Evolutionary conservation across 768 basidiomycete species (phyloP).

Genomic region (Leccinellum albellum): DNA sequence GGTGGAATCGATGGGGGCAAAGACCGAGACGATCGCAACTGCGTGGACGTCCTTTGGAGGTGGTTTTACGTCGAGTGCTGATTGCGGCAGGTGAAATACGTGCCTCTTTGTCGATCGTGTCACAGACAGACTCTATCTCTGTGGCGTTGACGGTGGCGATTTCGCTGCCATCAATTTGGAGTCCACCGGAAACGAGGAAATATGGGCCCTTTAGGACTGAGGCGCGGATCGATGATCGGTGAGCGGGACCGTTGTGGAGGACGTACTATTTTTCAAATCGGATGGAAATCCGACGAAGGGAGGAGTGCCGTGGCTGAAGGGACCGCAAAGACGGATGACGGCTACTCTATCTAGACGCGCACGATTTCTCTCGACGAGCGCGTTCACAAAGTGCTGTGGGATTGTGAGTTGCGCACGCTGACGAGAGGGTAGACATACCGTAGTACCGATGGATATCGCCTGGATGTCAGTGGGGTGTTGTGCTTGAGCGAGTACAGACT

Average conservation of each 20-base stretch:
- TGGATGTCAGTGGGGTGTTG: constrained; percentile 37
- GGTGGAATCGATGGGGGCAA: constrained; percentile 44
- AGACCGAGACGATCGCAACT: constrained; percentile 47
- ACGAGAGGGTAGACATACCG: constrained; percentile 32
- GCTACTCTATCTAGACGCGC: constrained; percentile 55
- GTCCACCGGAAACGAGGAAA: constrained; percentile 36
- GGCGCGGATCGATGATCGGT: not conserved
- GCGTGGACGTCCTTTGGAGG: constrained; percentile 21
- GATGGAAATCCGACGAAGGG: constrained; percentile 52
- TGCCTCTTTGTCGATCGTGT: constrained; percentile 33
- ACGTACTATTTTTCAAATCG: constrained; percentile 29
- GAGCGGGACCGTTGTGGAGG: constrained; percentile 4
- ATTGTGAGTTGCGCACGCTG: not conserved
- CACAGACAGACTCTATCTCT: constrained; percentile 45
- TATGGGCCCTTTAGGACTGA: constrained; percentile 28
- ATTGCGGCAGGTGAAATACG: constrained; percentile 2
- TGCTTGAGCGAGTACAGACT: constrained; percentile 39
- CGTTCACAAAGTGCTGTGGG: constrained; percentile 51
- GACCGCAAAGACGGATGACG: constrained; percentile 59
- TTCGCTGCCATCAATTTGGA: constrained; percentile 47
- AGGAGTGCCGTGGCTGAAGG: constrained; percentile 55
- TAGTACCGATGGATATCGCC: constrained; percentile 59
- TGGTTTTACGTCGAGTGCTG: constrained; percentile 2
- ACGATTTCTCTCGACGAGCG: constrained; percentile 55
- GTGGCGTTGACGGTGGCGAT: constrained; percentile 40